phyloP scores from a whole-genome alignment of 2,329 filamentous ascomycete genomes.

The Neurospora sp. region DNA sequence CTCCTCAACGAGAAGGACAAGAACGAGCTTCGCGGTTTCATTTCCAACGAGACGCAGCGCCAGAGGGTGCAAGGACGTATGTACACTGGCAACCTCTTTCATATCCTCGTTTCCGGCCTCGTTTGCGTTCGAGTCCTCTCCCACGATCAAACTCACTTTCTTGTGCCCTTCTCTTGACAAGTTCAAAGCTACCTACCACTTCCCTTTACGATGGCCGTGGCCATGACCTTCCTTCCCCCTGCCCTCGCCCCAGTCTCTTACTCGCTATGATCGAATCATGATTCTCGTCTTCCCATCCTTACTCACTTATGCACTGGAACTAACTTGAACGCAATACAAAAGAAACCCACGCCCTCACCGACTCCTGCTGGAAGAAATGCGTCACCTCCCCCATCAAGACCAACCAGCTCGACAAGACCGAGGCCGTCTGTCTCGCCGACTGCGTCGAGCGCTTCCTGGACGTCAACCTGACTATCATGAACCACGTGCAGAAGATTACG shows the following conservation, averaged over 20 bases:
- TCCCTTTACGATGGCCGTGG: too few species aligned
- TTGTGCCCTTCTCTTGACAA: too few species aligned
- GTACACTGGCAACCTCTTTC: slow-evolving; percentile 23
- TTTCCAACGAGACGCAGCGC: slow-evolving; percentile 78
- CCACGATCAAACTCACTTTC: neutral
- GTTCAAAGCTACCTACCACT: too few species aligned
- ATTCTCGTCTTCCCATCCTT: too few species aligned
- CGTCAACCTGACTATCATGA: slow-evolving; percentile 73
- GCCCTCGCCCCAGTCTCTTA: too few species aligned
- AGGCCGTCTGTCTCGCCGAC: slow-evolving; percentile 80
- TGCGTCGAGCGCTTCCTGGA: slow-evolving; percentile 94
- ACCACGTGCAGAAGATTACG: slow-evolving; percentile 57
- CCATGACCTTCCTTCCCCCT: too few species aligned
- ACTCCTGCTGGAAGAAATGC: slow-evolving; percentile 94
- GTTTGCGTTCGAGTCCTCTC: too few species aligned
- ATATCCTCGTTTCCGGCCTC: too few species aligned
- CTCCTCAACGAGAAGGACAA: slow-evolving; percentile 76
- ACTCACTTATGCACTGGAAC: too few species aligned
- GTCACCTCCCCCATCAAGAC: slow-evolving; percentile 63
- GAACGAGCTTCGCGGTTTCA: slow-evolving; percentile 77
- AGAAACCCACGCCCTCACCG: slow-evolving; percentile 40
- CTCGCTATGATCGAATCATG: too few species aligned
- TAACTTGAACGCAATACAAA: too few species aligned
- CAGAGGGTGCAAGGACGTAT: slow-evolving; percentile 55
- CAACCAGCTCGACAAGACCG: slow-evolving; percentile 62